Base-by-base conservation (phyloP, 768 basidiomycete genomes). In the Leccinum imitatum region DNA sequence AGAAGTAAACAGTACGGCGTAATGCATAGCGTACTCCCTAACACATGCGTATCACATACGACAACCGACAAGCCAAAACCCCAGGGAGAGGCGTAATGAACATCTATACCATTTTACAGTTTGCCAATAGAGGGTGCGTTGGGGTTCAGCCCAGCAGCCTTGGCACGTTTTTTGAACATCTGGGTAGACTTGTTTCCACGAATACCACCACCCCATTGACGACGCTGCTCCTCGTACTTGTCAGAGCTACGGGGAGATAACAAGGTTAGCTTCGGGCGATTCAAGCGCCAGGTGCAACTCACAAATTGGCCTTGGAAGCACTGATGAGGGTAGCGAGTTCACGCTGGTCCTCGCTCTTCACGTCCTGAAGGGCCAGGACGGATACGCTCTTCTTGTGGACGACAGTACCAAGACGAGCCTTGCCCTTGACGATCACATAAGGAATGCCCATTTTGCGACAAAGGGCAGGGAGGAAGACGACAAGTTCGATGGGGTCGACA, bases 371-470 rank as follows among this genome's bases (percentile, higher is more conserved):
- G 44, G 91, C 89, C 57, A 97, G 78, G 56, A 95, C 90, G 56
- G 95, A 89, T 50, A 95, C 88, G 54, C 95, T 98, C 87, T 98
- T 98, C 87, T 97, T 97, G 85, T 97, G 93, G 44, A 95, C 93
- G 63, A 98, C 94, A 7, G 95, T 93, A 68, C 96, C 96, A 71
- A 98, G 92, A 74, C 96, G 92, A 58, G 96, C 93, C 80, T 98
- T 98, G 79, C 91, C 90, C 82, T 98, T 98, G 68, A 96, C 95
- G 66, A 99, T 97, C 65, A 95, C 93, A 79, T 98, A 98, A 44
- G 95, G 95, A 35, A 98, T 91, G 76, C 95, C 95, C 95, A 98
- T 98, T 87, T 98, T 98, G 78, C 94, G 89, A 82, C 96, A 98
- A 61, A 98, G 88, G 57, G 96, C 95, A 58, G 96, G 96, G 61